Evolutionary conservation across 331 rosid genomes (phyloP).

Genomic region (Telfairia occidentalis): DNA sequence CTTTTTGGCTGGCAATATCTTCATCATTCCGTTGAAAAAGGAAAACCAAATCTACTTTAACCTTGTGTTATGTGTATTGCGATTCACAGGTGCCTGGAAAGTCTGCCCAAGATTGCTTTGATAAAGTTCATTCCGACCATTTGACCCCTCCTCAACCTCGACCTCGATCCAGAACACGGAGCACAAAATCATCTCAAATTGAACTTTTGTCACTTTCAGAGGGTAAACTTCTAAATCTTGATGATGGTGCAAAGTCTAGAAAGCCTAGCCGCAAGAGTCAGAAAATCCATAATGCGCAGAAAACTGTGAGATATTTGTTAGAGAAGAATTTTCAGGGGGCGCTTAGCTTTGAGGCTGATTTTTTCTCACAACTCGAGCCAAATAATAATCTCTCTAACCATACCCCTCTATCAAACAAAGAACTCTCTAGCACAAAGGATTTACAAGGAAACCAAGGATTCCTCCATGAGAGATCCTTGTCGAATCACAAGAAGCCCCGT

Average conservation of each 20-base stretch:
- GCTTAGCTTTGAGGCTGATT: constrained; percentile 45
- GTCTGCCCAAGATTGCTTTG: constrained; percentile 85
- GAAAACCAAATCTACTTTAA: neutral
- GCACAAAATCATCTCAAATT: constrained; percentile 33
- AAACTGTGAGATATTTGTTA: constrained; percentile 39
- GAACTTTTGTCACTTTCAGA: constrained; percentile 44
- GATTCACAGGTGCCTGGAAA: constrained; percentile 72
- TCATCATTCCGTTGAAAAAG: neutral
- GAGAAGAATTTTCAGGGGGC: constrained; percentile 27
- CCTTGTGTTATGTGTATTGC: constrained; percentile 20
- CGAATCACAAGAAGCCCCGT: constrained; percentile 35
- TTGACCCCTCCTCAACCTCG: constrained; percentile 53
- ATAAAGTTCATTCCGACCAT: constrained; percentile 48
- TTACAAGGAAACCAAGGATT: constrained; percentile 29
- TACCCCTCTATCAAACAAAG: constrained; percentile 23
- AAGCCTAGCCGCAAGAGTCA: constrained; percentile 27
- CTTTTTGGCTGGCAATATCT: neutral
- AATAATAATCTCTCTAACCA: constrained; percentile 16
- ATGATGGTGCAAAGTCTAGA: constrained; percentile 16
- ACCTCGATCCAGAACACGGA: constrained; percentile 51
- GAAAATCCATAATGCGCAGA: constrained; percentile 35
- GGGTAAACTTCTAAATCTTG: constrained; percentile 50
- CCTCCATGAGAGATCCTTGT: constrained; percentile 34
- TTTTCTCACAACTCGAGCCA: constrained; percentile 71
- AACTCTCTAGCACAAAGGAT: constrained; percentile 44